phyloP scores from a whole-genome alignment of 352 stramenopile species.

The Sclerospora graminicola region DNA sequence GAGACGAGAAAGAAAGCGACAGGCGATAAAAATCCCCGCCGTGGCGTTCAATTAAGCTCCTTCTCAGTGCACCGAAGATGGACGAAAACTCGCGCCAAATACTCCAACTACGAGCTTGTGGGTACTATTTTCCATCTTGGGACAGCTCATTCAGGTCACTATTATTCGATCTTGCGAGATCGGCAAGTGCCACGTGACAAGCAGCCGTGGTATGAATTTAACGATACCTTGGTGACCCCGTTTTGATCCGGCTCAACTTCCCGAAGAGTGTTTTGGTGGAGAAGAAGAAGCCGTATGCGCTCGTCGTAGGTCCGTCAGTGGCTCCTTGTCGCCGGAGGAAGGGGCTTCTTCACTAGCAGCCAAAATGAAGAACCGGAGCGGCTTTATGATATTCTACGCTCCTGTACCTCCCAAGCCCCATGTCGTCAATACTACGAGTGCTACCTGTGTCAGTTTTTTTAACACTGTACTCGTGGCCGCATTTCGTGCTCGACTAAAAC shows the following conservation, averaged over 20 bases:
- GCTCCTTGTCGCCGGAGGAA: slow-evolving; percentile 8
- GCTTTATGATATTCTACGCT: slow-evolving; percentile 84
- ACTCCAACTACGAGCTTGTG: slow-evolving; percentile 79
- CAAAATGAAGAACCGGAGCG: slow-evolving; percentile 75
- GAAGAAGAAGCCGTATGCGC: slow-evolving; percentile 25
- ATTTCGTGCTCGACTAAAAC: no score
- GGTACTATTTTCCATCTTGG: slow-evolving; percentile 86
- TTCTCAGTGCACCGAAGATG: slow-evolving; percentile 12
- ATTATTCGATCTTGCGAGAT: no score
- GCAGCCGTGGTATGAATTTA: no score
- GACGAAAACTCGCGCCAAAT: slow-evolving; percentile 42
- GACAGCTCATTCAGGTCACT: slow-evolving; percentile 79
- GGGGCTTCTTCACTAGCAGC: slow-evolving; percentile 10
- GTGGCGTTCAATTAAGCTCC: slow-evolving; percentile 19
- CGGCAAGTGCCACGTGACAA: no score
- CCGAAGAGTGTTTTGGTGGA: no score
- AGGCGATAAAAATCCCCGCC: slow-evolving; percentile 8
- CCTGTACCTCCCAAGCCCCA: slow-evolving; percentile 35
- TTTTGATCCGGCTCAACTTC: slow-evolving; percentile 64
- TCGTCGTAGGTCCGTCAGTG: slow-evolving; percentile 14
- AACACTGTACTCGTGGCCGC: slow-evolving; percentile 20
- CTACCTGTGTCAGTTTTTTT: no score
- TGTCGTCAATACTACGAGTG: no score
- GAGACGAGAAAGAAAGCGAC: slow-evolving; percentile 21
- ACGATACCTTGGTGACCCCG: slow-evolving; percentile 55